These are phyloP conservation scores for Leccinum pachyderme DNA, from an alignment of 1,284 basidiomycete species.

Conservation along the genomic window DNA sequence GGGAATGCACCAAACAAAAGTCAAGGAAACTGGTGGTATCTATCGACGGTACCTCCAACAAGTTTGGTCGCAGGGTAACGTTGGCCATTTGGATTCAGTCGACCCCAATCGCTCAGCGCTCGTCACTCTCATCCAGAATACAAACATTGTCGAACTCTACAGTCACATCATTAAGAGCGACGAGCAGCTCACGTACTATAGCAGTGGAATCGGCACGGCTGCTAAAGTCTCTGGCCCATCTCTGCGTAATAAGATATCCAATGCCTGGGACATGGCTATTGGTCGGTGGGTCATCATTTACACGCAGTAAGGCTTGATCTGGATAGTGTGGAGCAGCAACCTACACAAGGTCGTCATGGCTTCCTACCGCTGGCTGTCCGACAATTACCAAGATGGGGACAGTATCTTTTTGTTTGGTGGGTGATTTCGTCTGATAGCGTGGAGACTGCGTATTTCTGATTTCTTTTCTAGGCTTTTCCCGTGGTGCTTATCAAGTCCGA, in stretches of 20 bases:
- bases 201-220: conserved; percentile 36
- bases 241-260: conserved; percentile 16
- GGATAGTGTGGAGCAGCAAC: conserved; percentile 23
- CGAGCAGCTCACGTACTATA: conserved; percentile 36
- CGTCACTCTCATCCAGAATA: conserved; percentile 25
- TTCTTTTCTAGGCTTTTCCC: conserved; percentile 35
- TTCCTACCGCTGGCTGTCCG: conserved; percentile 39
- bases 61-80: conserved; percentile 32
- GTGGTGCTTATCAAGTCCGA: conserved; percentile 41
- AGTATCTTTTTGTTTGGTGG: conserved; percentile 37
- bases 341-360: conserved; percentile 32
- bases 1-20: conserved; percentile 6
- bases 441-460: not conserved
- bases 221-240: conserved; percentile 19
- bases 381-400: conserved; percentile 35
- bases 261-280: conserved; percentile 28
- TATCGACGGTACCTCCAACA: conserved; percentile 40
- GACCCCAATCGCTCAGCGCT: not conserved
- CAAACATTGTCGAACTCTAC: conserved; percentile 39
- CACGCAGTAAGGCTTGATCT: too few species aligned
- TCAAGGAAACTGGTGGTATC: conserved; percentile 36
- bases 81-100: not conserved
- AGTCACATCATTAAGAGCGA: conserved; percentile 31
- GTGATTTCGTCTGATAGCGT: not conserved
- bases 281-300: conserved; percentile 25